phyloP scores from a whole-genome alignment of 257 asterid genomes.

The Lantana camara region DNA sequence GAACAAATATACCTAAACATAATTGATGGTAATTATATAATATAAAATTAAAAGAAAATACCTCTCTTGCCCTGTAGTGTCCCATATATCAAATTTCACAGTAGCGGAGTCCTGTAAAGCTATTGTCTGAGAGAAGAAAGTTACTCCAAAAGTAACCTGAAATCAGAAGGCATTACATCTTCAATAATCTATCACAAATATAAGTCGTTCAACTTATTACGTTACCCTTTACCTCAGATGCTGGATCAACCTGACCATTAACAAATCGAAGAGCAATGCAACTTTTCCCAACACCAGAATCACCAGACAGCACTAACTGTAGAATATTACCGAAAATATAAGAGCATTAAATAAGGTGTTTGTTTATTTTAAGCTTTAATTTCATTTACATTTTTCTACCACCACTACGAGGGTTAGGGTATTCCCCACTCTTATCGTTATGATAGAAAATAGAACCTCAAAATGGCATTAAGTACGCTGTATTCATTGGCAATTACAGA shows the following conservation, averaged over 20 bases:
- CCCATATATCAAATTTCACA: constrained; percentile 99
- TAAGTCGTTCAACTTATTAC: constrained; percentile 7
- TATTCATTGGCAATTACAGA: no score
- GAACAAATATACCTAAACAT: background rate
- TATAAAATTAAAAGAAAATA: constrained; percentile 25
- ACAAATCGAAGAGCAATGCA: constrained; percentile 98
- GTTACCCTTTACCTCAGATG: constrained; percentile 66
- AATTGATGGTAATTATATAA: background rate
- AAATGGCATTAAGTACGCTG: no score
- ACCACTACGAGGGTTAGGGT: background rate
- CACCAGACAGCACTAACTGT: constrained; percentile 94
- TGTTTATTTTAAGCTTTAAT: background rate
- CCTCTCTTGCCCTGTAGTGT: constrained; percentile 99
- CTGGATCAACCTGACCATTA: constrained; percentile 96
- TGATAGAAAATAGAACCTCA: no score
- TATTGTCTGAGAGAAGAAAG: constrained; percentile 92
- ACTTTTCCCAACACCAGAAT: constrained; percentile 99
- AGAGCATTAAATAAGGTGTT: constrained; percentile 16
- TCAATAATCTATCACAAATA: constrained; percentile 9
- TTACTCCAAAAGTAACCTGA: constrained; percentile 92
- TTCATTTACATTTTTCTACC: background rate
- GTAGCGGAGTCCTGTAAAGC: constrained; percentile 96
- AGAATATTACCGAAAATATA: constrained; percentile 30
- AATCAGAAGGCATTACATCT: constrained; percentile 25
- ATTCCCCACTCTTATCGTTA: no score